These are phyloP conservation scores for Saccharomycopsis sp. DNA, from an alignment of 805 yeast genomes.

Conservation along the genomic window DNA sequence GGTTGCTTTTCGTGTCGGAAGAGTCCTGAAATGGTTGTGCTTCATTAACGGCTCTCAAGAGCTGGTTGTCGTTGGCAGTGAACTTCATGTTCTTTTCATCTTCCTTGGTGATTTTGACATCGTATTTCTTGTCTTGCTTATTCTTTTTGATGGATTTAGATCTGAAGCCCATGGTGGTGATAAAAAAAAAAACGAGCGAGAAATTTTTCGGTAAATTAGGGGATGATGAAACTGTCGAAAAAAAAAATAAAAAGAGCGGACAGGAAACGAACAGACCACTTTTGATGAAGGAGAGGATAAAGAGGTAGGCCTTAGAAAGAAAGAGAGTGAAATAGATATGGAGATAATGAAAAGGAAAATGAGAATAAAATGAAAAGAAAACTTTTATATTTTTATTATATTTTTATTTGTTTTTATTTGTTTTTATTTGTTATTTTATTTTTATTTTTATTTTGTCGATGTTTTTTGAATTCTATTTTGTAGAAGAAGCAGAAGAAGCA, in stretches of 20 bases:
- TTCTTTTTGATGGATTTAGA: conserved; percentile 13
- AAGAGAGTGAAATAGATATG: no score
- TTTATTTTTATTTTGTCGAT: no score
- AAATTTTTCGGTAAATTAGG: background rate
- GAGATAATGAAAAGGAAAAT: no score
- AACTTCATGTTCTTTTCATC: conserved; percentile 18
- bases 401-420: no score
- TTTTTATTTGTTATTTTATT: no score
- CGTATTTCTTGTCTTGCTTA: conserved; percentile 24
- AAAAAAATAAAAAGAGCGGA: conserved; percentile 2
- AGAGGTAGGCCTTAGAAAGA: no score
- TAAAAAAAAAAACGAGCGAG: conserved; percentile 1
- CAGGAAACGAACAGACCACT: background rate
- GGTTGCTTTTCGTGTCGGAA: conserved; percentile 30
- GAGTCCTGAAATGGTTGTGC: conserved; percentile 87
- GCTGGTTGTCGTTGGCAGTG: conserved; percentile 56
- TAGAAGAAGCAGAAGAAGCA: no score
- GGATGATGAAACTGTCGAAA: background rate
- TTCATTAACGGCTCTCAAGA: conserved; percentile 85
- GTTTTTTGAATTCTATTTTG: no score
- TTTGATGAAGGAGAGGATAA: no score
- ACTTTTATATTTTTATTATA: no score
- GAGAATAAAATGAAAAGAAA: no score
- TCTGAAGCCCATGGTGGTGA: conserved; percentile 19
- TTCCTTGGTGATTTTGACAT: conserved; percentile 43